Base-by-base conservation (phyloP, 2,329 filamentous ascomycete genomes). In the Trichoderma afroharzianum region DNA sequence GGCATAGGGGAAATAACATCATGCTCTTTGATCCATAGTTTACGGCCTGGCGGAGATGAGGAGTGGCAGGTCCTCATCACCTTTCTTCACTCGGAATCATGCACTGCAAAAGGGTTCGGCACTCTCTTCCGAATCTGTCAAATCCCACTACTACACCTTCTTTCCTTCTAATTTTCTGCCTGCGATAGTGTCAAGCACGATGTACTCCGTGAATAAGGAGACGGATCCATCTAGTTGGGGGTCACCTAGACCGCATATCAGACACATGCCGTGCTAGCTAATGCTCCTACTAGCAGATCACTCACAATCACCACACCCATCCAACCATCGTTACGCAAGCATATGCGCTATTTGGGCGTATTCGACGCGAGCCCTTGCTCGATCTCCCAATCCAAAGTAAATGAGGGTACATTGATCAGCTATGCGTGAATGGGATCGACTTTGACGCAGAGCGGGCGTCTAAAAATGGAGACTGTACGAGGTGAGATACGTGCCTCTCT, bases 201-300 rank as follows among this genome's bases (percentile, higher is more conserved):
- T 24, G 47, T 53, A 4, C 47, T 53, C 47, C 47, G 18, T 53
- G 47, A 24, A 64, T 66, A 68, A 47, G 63, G 50, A 28, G 36
- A 43, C 12, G 55, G 28, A 28, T 68, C 64, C 64, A 68, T 59
- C 33, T 67, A 67, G 39, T 64, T 57, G 63, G 63, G 63, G 63
- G 53, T 67, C 63, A 57, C 26, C 32, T 28, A 43, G 50, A 67
- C 50, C 32, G 26, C 62, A 64, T 21, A 47, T 53, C 61, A 50
- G 26, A 39, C 61, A 66, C 43, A 59, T 59, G 57, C 57, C 30
- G 57, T 21, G 14, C n/a, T 59, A 30, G 43, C 63, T 50, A 66
- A 50, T 66, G 63, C 63, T 50, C 30, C 11, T 50, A 32, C 30
- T 55, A 33, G 43, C 47, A 66, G 47, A 15, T 66, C 47, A 39